Conservation (phyloP, 78 protist genomes). For the Dictyostelium brefeldianum region DNA sequence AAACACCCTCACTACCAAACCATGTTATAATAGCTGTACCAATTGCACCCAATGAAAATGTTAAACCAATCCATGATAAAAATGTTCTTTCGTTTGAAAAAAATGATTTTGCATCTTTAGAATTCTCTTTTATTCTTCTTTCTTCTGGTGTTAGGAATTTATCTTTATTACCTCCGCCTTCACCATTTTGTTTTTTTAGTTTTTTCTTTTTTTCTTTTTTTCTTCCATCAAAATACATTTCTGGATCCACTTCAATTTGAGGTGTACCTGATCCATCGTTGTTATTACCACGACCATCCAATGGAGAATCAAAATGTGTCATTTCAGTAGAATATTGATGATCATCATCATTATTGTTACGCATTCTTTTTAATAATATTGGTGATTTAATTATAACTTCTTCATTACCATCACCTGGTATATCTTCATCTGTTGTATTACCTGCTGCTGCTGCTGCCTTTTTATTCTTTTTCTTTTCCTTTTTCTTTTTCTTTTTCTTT, state of each 20-base stretch:
- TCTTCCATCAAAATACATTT: neutral
- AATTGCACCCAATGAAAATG: conserved; percentile 74
- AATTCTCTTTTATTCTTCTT: conserved; percentile 67
- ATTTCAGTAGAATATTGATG: conserved; percentile 19
- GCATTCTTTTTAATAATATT: conserved; percentile 6
- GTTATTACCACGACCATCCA: conserved; percentile 3
- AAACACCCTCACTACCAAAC: conserved; percentile 80
- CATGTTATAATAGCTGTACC: conserved; percentile 75
- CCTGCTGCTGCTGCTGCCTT: too few species aligned
- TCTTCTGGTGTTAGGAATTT: conserved; percentile 68
- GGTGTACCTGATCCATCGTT: neutral
- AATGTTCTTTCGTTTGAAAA: conserved; percentile 78
- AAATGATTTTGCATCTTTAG: conserved; percentile 76
- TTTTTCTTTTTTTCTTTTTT: conserved; percentile 5
- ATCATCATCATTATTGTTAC: neutral
- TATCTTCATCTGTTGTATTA: neutral
- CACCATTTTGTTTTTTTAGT: conserved; percentile 11
- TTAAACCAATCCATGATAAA: conserved; percentile 61
- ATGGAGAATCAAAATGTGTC: neutral
- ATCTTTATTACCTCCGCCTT: neutral
- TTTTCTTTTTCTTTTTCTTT: conserved; percentile 39
- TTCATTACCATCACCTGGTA: neutral
- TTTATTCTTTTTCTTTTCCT: conserved; percentile 26
- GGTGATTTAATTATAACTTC: neutral
- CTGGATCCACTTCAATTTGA: neutral